Base-by-base conservation (phyloP, 331 rosid species). In the Stylosanthes scabra region DNA sequence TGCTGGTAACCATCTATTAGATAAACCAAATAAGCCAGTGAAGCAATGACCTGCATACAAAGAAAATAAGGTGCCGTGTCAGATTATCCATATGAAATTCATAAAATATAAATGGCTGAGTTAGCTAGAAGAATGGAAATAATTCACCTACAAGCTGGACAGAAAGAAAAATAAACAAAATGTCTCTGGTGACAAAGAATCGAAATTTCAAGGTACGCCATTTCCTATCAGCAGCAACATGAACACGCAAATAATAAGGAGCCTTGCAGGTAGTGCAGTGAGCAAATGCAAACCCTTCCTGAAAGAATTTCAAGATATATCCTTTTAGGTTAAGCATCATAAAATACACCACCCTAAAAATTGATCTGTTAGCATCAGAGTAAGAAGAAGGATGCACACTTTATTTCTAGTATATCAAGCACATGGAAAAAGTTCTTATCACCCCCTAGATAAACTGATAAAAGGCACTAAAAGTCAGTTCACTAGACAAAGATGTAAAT, bases 231-330 rank as follows among this genome's bases (percentile, higher is more conserved):
- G 92, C 97, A 49, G 91, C 86, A 73, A 84, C 92, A 77, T 95
- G 96, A 76, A 91, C 99, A 75, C 97, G 91, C 91, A 95, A 86
- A 81, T 95, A 89, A 71, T 95, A 95, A 80, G 97, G 93, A 79
- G 97, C 92, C 84, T 95, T 95, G 85, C 99, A 95, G 67, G 99
- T 95, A 57, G 97, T 95, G 81, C 99, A 95, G 77, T 95, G 97
- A 82, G 99, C 92, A 88, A 95, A 95, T 64, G 99, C 99, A 90
- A 95, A 91, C 66, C 99, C 99, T 88, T 91, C 99, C 99, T 95
- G 97, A 56, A 84, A 80, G 42, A 75, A 83, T 34, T 41, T 47
- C 37, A 55, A 34, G 78, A n/a, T 61, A 54, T 63, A 63, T 49
- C 63, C 47, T 67, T 20, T 72, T 75, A 66, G 60, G 70, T 40